Percentiles rank a stretch among this genome's conserved stretches.
Conservation (phyloP, 257 asterid species). For the Anisodus acutangulus region DNA sequence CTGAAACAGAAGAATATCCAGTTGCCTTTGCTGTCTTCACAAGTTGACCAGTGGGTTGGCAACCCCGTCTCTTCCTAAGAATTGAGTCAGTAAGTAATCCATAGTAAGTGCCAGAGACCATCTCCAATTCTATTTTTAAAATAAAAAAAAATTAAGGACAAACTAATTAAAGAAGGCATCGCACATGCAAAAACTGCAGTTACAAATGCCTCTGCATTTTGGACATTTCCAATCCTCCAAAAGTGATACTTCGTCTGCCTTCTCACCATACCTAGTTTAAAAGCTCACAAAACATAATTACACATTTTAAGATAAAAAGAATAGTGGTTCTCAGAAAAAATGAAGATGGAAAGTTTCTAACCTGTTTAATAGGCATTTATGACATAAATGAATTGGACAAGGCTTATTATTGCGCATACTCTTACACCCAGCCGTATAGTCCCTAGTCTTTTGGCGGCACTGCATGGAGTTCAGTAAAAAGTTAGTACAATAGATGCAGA, state of each 20-base stretch:
- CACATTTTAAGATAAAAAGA: conserved; percentile 7
- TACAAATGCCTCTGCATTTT: conserved; percentile 80
- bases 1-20: conserved; percentile 73
- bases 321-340: background rate
- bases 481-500: conserved; percentile 28
- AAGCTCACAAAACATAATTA: conserved; percentile 18
- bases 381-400: conserved; percentile 62
- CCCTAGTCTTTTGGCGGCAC: conserved; percentile 86
- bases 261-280: conserved; percentile 73
- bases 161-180: conserved; percentile 24
- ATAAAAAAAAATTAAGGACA: conserved; percentile 3
- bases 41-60: conserved; percentile 65
- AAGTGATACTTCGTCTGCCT: conserved; percentile 56
- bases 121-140: background rate
- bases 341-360: conserved; percentile 21
- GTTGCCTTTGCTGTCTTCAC: conserved; percentile 10
- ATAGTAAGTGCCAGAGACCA: background rate
- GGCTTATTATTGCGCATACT: conserved; percentile 47
- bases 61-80: conserved; percentile 38
- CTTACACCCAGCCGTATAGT: conserved; percentile 58
- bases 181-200: conserved; percentile 83
- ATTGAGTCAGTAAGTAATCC: background rate
- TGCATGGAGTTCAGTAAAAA: conserved; percentile 46
- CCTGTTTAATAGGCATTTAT: conserved; percentile 85
- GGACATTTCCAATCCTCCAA: conserved; percentile 76